Percentiles rank a stretch among this genome's conserved stretches.
phyloP scores from a whole-genome alignment of 2,329 filamentous ascomycete genomes.

The Blumeria hordei region DNA sequence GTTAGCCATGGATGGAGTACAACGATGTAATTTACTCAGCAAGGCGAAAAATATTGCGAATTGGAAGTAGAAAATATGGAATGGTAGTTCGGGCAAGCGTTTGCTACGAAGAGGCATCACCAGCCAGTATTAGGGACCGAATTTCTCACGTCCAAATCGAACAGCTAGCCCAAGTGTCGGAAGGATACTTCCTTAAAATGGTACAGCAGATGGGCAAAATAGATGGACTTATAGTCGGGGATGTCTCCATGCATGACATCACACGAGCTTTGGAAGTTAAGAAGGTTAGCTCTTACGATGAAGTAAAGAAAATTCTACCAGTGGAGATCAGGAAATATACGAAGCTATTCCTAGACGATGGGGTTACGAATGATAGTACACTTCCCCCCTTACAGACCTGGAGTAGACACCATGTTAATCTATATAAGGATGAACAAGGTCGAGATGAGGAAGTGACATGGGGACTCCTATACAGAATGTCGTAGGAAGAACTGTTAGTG shows the following conservation, averaged over 20 bases:
- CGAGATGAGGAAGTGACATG: not conserved
- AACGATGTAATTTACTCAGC: not conserved
- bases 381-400: not conserved
- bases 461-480: not conserved
- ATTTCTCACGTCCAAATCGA: not conserved
- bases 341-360: not conserved
- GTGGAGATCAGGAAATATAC: not conserved
- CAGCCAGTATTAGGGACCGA: not conserved
- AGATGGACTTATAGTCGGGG: not conserved
- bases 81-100: not conserved
- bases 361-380: not conserved
- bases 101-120: not conserved
- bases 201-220: no score
- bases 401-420: not conserved
- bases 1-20: not conserved
- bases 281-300: not conserved
- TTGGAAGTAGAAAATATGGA: not conserved
- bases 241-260: not conserved
- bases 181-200: not conserved
- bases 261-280: not conserved
- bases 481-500: not conserved
- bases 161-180: not conserved
- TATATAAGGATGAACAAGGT: not conserved
- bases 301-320: not conserved
- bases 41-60: not conserved